phyloP scores from a whole-genome alignment of 345 rosid species.

The Iberis pinnata region DNA sequence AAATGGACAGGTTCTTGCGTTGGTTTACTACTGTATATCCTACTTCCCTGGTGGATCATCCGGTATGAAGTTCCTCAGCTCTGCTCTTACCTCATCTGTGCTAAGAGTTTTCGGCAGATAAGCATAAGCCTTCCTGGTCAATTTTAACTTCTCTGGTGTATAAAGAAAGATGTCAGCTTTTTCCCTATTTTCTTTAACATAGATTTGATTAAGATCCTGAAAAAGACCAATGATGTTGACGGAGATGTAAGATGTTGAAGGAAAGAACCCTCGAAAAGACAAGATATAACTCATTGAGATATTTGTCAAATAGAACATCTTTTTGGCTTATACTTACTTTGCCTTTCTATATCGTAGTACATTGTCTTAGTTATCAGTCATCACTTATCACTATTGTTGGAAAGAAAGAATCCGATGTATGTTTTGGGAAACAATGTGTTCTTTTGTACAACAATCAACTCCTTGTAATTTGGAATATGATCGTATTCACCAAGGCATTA shows the following conservation, averaged over 20 bases:
- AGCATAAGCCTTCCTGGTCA: not conserved
- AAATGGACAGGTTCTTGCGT: slow-evolving; percentile 37
- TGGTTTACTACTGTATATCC: slow-evolving; percentile 32
- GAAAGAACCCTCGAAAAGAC: not conserved
- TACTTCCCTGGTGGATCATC: slow-evolving; percentile 40
- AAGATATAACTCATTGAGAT: too few relatives aligned
- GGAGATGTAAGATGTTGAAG: not conserved
- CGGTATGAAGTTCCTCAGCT: slow-evolving; percentile 29
- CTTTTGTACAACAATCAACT: too few relatives aligned
- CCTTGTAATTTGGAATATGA: too few relatives aligned
- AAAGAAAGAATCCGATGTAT: too few relatives aligned
- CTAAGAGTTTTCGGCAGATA: slow-evolving; percentile 29
- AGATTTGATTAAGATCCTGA: not conserved
- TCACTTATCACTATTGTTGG: too few relatives aligned
- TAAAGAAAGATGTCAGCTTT: slow-evolving; percentile 19
- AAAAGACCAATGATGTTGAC: not conserved
- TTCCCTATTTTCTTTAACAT: slow-evolving; percentile 11
- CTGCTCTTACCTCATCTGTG: slow-evolving; percentile 27
- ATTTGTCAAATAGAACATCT: too few relatives aligned
- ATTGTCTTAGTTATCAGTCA: too few relatives aligned
- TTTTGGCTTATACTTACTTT: too few relatives aligned
- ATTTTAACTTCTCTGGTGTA: slow-evolving; percentile 13
- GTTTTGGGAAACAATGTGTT: too few relatives aligned
- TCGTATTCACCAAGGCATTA: too few relatives aligned
- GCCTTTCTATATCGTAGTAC: too few relatives aligned